phyloP scores from a whole-genome alignment of 2,329 filamentous ascomycete genomes.

The Eurotiales sp. region DNA sequence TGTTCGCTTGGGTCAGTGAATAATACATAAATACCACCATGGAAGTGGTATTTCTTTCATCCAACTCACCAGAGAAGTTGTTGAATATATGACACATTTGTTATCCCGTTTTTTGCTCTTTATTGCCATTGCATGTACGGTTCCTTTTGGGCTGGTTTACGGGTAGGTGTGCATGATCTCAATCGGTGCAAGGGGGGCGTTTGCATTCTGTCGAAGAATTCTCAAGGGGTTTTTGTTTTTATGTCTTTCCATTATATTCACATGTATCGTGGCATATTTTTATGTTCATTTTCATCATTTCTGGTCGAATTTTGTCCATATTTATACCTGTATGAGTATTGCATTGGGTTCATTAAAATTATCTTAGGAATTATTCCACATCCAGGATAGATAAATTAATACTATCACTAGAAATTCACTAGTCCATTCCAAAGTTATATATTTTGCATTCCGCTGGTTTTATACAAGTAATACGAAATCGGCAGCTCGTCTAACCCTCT shows the following conservation, averaged over 20 bases:
- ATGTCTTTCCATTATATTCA: neutral
- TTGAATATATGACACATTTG: neutral
- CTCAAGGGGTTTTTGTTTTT: too few species aligned
- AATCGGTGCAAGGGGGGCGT: too few species aligned
- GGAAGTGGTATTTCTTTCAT: conserved; percentile 4
- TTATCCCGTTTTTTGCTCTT: neutral
- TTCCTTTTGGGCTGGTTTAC: too few species aligned
- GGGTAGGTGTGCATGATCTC: too few species aligned
- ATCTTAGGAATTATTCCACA: too few species aligned
- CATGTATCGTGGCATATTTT: neutral
- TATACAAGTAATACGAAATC: too few species aligned
- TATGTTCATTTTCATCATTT: too few species aligned
- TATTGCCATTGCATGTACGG: too few species aligned
- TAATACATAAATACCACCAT: neutral
- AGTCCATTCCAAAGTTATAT: too few species aligned
- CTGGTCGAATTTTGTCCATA: neutral
- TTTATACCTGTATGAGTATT: neutral
- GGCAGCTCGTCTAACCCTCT: conserved; percentile 11
- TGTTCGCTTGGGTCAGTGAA: conserved; percentile 2
- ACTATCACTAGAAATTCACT: too few species aligned
- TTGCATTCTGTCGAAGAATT: neutral
- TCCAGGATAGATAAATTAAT: too few species aligned
- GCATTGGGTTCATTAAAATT: neutral
- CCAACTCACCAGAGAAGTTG: neutral
- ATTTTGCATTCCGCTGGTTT: too few species aligned